A percentile compares a stretch with the other conserved stretches of the same genome.
Evolutionary conservation across 108 stramenopile species (phyloP).

Genomic region (Licmophora abbreviata): DNA sequence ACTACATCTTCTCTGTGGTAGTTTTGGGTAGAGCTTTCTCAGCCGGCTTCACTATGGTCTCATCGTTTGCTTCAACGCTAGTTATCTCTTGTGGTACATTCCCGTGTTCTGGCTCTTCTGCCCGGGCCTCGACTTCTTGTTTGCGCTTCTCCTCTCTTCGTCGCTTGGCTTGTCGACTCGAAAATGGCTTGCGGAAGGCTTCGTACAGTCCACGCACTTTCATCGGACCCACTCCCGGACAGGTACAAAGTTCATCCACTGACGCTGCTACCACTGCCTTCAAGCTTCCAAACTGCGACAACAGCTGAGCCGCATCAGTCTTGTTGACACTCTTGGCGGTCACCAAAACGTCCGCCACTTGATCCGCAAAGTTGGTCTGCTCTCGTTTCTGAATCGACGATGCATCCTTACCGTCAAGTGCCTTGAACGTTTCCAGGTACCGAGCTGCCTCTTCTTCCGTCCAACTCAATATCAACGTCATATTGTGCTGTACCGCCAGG

Average conservation of each 20-base stretch:
- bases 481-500: slow-evolving; percentile 52
- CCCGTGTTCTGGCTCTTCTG: background rate
- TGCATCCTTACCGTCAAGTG: slow-evolving; percentile 83
- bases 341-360: slow-evolving; percentile 51
- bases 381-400: slow-evolving; percentile 62
- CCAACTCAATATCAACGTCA: slow-evolving; percentile 83
- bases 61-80: background rate
- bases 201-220: slow-evolving; percentile 70
- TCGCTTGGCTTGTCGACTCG: slow-evolving; percentile 20
- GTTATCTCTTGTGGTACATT: background rate
- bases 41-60: background rate
- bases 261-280: slow-evolving; percentile 44
- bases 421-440: slow-evolving; percentile 91
- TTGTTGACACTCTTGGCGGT: slow-evolving; percentile 62
- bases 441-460: slow-evolving; percentile 83
- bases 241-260: slow-evolving; percentile 65
- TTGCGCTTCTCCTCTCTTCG: slow-evolving; percentile 8
- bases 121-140: background rate
- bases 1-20: too few species aligned
- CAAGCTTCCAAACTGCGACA: slow-evolving; percentile 55
- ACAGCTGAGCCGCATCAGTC: slow-evolving; percentile 65
- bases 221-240: slow-evolving; percentile 74
- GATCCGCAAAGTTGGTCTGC: slow-evolving; percentile 48
- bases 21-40: too few species aligned
- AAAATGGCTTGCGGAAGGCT: slow-evolving; percentile 79